Evolutionary conservation across 768 basidiomycete species (phyloP).

Genomic region (Antrodiella citrinella): DNA sequence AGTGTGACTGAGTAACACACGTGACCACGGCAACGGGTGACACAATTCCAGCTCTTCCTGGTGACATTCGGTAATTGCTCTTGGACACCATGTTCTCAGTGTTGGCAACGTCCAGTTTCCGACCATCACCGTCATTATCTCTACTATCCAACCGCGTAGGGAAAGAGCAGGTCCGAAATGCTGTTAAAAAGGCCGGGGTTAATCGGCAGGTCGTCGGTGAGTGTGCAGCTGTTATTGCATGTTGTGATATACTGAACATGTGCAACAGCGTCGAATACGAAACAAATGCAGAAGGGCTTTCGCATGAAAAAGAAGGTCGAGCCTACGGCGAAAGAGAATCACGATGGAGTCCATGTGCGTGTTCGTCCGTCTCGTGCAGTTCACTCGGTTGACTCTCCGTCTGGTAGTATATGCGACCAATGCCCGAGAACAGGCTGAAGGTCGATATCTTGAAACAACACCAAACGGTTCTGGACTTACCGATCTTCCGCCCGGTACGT

Average conservation of each 20-base stretch:
- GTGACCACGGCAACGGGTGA: no score
- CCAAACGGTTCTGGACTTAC: slow-evolving; percentile 30
- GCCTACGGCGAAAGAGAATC: background rate
- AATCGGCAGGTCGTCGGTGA: background rate
- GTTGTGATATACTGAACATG: background rate
- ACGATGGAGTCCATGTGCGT: background rate
- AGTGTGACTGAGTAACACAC: no score
- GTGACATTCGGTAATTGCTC: no score
- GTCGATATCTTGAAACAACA: slow-evolving; percentile 29
- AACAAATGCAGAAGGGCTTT: background rate
- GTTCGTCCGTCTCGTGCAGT: background rate
- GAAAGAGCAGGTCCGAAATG: background rate
- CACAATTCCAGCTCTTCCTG: no score
- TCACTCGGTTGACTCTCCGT: no score
- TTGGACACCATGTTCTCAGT: background rate
- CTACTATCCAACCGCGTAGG: background rate
- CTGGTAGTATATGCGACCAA: slow-evolving; percentile 13
- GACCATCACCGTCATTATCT: background rate
- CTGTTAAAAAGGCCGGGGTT: background rate
- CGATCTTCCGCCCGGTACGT: slow-evolving; percentile 24
- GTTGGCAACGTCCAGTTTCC: background rate
- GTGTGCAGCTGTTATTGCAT: no score
- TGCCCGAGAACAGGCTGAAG: slow-evolving; percentile 30
- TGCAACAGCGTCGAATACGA: background rate
- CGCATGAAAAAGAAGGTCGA: background rate